A percentile compares a stretch with the other conserved stretches of the same genome.
Evolutionary conservation across 208 protist species (phyloP).

Genomic region (Willaertia magna): DNA sequence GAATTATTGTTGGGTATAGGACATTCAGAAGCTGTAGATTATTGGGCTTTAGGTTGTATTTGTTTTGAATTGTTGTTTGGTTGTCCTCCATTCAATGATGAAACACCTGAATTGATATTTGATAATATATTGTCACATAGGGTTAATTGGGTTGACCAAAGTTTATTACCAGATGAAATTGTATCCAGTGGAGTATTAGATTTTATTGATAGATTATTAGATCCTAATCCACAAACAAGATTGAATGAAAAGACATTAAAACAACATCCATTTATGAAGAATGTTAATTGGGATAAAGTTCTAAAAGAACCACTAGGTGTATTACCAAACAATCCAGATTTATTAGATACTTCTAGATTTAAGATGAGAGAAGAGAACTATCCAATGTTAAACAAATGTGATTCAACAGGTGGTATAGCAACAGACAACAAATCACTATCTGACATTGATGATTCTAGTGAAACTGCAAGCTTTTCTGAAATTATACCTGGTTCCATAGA

Average conservation of each 20-base stretch:
- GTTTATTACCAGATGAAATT: background rate
- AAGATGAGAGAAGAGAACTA: background rate
- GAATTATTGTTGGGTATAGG: constrained; percentile 27
- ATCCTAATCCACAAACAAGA: background rate
- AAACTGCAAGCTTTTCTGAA: background rate
- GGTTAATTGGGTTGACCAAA: background rate
- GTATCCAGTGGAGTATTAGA: background rate
- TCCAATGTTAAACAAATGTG: background rate
- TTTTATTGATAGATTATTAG: background rate
- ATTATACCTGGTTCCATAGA: too few relatives aligned
- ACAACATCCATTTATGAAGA: background rate
- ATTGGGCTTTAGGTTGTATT: background rate
- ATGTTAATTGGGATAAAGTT: background rate
- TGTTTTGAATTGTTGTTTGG: constrained; percentile 43
- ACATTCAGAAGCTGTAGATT: constrained; percentile 9
- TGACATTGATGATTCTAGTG: background rate
- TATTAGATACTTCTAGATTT: background rate
- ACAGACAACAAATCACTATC: background rate
- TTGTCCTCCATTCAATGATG: constrained; percentile 54
- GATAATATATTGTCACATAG: background rate
- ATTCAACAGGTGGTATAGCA: too few relatives aligned
- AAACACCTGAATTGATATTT: constrained; percentile 53
- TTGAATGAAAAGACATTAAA: background rate
- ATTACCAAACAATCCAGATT: background rate
- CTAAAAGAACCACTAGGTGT: background rate